phyloP scores from a whole-genome alignment of 768 basidiomycete genomes.

The Terana coerulea region DNA sequence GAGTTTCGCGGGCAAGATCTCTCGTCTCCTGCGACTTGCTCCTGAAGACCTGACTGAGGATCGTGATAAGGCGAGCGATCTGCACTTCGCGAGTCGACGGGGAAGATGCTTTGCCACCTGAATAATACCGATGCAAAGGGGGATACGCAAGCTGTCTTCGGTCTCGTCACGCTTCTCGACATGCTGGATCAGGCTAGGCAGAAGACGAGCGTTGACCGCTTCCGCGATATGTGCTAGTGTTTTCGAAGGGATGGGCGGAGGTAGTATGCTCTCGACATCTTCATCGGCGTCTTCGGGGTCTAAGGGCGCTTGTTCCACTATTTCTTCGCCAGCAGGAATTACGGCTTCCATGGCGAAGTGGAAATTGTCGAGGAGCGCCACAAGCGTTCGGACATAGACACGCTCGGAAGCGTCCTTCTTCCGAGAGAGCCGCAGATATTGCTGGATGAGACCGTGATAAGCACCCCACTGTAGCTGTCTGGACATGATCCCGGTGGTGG shows the following conservation, averaged over 20 bases:
- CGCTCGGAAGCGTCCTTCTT: constrained; percentile 71
- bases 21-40: constrained; percentile 92
- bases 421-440: constrained; percentile 68
- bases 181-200: constrained; percentile 77
- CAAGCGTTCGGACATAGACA: constrained; percentile 79
- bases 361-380: constrained; percentile 85
- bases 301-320: constrained; percentile 14
- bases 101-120: constrained; percentile 84
- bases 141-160: constrained; percentile 85
- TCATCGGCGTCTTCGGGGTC: constrained; percentile 22
- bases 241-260: constrained; percentile 24
- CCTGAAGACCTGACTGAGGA: constrained; percentile 85
- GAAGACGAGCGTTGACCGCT: constrained; percentile 67
- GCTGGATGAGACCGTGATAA: constrained; percentile 77
- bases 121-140: constrained; percentile 82
- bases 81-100: constrained; percentile 57
- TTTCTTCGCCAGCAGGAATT: constrained; percentile 31
- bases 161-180: constrained; percentile 79
- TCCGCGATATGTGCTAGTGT: constrained; percentile 52
- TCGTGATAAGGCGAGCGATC: constrained; percentile 72
- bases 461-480: constrained; percentile 77
- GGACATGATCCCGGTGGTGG: constrained; percentile 73
- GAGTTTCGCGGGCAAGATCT: constrained; percentile 78
- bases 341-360: constrained; percentile 80
- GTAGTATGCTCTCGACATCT: constrained; percentile 20